Evolutionary conservation across 2,329 filamentous ascomycete genomes (phyloP).

Genomic region (Orbilia blumenaviensis): DNA sequence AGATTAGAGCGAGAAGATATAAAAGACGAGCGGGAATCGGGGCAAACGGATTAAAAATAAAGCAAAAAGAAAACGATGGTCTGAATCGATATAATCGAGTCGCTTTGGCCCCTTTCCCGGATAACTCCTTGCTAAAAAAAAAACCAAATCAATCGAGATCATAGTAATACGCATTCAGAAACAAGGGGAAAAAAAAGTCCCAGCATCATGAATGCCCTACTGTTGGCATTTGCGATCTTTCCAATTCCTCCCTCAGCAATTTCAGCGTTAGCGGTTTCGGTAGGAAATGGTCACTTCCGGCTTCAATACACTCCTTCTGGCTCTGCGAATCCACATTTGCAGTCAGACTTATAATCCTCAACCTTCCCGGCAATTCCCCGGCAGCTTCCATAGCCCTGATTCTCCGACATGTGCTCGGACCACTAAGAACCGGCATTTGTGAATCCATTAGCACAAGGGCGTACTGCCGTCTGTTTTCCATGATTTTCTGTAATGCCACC

Average conservation of each 20-base stretch:
- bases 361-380: slow-evolving; percentile 27
- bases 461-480: slow-evolving; percentile 30
- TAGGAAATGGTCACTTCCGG: slow-evolving; percentile 47
- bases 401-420: slow-evolving; percentile 39
- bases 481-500: slow-evolving; percentile 45
- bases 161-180: neutral
- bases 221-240: neutral
- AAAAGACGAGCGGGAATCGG: neutral
- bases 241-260: slow-evolving; percentile 32
- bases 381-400: slow-evolving; percentile 45
- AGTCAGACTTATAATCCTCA: slow-evolving; percentile 49
- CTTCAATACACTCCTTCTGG: slow-evolving; percentile 48
- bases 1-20: neutral
- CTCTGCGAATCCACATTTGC: slow-evolving; percentile 47
- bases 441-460: slow-evolving; percentile 51
- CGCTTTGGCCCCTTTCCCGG: neutral
- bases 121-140: slow-evolving; percentile 19
- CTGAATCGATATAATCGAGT: slow-evolving; percentile 4
- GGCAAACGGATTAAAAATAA: neutral
- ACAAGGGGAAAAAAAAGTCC: neutral
- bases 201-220: neutral
- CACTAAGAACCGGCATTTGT: slow-evolving; percentile 51
- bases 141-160: slow-evolving; percentile 8
- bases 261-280: slow-evolving; percentile 47
- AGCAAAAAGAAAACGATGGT: neutral